phyloP scores from a whole-genome alignment of 2,329 filamentous ascomycete genomes.

The Curvularia verruculosa region DNA sequence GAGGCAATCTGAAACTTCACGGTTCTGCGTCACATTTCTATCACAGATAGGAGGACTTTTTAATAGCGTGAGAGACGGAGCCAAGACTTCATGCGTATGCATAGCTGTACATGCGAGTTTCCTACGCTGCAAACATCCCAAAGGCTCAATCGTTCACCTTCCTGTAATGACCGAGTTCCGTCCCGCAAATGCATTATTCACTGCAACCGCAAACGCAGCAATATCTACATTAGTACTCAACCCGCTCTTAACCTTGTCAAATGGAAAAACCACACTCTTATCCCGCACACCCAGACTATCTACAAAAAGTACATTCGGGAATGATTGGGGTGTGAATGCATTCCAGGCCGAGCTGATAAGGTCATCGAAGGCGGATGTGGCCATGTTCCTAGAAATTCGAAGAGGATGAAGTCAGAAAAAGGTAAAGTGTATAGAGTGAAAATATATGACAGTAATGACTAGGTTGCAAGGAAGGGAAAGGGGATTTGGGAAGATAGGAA shows the following conservation, averaged over 20 bases:
- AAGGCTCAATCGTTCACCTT: neutral
- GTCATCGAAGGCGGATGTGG: constrained; percentile 36
- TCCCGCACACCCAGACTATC: constrained; percentile 44
- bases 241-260: constrained; percentile 29
- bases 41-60: neutral
- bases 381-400: constrained; percentile 29
- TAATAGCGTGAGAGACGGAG: neutral
- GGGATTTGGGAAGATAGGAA: no score
- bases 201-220: constrained; percentile 42
- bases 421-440: neutral
- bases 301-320: constrained; percentile 47
- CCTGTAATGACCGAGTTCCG: constrained; percentile 36
- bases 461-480: neutral
- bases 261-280: constrained; percentile 41
- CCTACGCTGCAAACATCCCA: no score
- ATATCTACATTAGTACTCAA: constrained; percentile 37
- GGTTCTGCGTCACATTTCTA: neutral
- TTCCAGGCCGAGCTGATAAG: constrained; percentile 44
- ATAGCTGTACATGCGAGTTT: neutral
- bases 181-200: constrained; percentile 46
- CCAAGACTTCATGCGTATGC: neutral
- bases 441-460: neutral
- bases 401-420: neutral
- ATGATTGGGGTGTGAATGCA: constrained; percentile 41
- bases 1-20: neutral